Evolutionary conservation across 2,329 filamentous ascomycete species (phyloP).

Genomic region (Botryotinia globosa): DNA sequence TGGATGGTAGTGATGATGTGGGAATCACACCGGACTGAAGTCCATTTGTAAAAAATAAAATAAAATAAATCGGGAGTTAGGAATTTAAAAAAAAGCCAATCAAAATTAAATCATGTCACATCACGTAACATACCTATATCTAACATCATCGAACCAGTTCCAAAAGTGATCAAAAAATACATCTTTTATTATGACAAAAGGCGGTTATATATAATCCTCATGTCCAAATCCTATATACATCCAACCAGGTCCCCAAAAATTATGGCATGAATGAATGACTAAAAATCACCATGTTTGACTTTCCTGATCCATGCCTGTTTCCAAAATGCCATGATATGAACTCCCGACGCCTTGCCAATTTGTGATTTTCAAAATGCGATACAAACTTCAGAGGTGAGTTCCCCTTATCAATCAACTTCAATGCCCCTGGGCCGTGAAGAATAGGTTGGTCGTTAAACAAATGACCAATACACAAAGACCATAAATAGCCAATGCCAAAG

Average conservation of each 20-base stretch:
- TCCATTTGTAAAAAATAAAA: not conserved
- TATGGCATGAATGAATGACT: not conserved
- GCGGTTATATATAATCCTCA: slow-evolving; percentile 6
- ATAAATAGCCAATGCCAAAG: slow-evolving; percentile 76
- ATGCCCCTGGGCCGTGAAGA: slow-evolving; percentile 64
- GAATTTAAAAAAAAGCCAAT: not conserved
- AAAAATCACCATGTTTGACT: not conserved
- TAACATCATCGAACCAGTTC: too few species aligned
- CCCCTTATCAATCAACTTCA: slow-evolving; percentile 38
- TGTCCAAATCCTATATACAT: slow-evolving; percentile 4
- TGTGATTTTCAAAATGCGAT: slow-evolving; percentile 4
- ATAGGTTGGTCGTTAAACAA: slow-evolving; percentile 75
- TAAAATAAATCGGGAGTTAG: not conserved
- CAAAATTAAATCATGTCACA: not conserved
- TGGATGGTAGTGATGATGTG: not conserved
- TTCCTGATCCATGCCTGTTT: not conserved
- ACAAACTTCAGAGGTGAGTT: not conserved
- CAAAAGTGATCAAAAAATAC: not conserved
- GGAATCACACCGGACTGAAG: not conserved
- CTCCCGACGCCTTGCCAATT: slow-evolving; percentile 14
- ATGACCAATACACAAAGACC: slow-evolving; percentile 85
- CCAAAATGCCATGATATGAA: not conserved
- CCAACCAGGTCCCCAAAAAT: not conserved
- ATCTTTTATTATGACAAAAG: not conserved
- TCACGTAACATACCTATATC: too few species aligned